These are phyloP conservation scores for Trypanosoma avium DNA, from an alignment of 208 protist species.

Conservation along the genomic window DNA sequence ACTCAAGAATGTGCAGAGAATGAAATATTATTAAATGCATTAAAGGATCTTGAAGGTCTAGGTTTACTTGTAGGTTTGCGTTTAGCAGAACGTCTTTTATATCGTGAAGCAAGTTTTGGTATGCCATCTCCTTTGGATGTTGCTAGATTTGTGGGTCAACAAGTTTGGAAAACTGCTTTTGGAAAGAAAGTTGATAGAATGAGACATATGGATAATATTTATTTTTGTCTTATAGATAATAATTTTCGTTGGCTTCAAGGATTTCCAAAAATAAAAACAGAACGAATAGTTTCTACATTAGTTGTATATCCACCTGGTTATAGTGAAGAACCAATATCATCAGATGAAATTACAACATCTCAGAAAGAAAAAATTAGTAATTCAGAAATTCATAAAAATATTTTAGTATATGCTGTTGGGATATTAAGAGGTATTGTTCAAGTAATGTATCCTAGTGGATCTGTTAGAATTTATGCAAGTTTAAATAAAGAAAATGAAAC, in stretches of 20 bases:
- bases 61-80: slow-evolving; percentile 64
- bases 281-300: slow-evolving; percentile 34
- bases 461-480: slow-evolving; percentile 40
- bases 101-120: slow-evolving; percentile 62
- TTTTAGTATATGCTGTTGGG: slow-evolving; percentile 67
- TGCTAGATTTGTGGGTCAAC: slow-evolving; percentile 62
- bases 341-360: neutral
- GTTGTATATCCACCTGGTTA: slow-evolving; percentile 27
- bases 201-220: slow-evolving; percentile 60
- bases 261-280: slow-evolving; percentile 38
- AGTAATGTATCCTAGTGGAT: slow-evolving; percentile 35
- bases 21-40: slow-evolving; percentile 24
- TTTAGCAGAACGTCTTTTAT: slow-evolving; percentile 71
- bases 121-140: slow-evolving; percentile 51
- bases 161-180: slow-evolving; percentile 71
- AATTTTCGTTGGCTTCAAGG: slow-evolving; percentile 71
- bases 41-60: slow-evolving; percentile 48
- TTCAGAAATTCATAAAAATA: slow-evolving; percentile 38
- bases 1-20: slow-evolving; percentile 26
- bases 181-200: slow-evolving; percentile 76
- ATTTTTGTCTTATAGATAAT: slow-evolving; percentile 56
- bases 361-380: slow-evolving; percentile 9
- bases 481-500: slow-evolving; percentile 62
- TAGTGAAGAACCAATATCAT: slow-evolving; percentile 2
- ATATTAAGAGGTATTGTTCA: slow-evolving; percentile 43